Percentiles rank a stretch among this genome's conserved stretches.
These are phyloP conservation scores for Cichorium intybus DNA, from an alignment of 140 eudicot species.

Conservation along the genomic window DNA sequence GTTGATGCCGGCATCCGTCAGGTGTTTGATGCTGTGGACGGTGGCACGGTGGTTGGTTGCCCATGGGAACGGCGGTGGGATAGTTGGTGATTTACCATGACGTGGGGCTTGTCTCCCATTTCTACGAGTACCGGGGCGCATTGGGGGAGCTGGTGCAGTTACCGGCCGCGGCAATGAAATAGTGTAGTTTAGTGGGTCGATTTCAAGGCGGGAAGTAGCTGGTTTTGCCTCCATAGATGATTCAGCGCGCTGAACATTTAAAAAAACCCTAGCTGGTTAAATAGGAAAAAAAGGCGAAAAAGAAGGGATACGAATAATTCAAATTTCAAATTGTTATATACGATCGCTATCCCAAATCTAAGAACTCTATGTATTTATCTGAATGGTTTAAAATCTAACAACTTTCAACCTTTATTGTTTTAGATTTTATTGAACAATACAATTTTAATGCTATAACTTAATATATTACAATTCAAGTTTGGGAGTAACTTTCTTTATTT, in stretches of 20 bases:
- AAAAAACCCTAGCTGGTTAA: background rate
- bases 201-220: background rate
- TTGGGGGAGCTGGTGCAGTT: background rate
- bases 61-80: slow-evolving; percentile 54
- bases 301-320: background rate
- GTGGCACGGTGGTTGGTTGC: slow-evolving; percentile 51
- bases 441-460: background rate
- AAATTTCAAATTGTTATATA: background rate
- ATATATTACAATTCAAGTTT: background rate
- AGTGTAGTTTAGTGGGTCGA: background rate
- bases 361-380: background rate
- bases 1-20: slow-evolving; percentile 12
- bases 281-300: slow-evolving; percentile 3
- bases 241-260: too few relatives aligned
- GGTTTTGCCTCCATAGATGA: background rate
- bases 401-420: too few relatives aligned
- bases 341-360: too few relatives aligned
- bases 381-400: background rate
- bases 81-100: slow-evolving; percentile 24
- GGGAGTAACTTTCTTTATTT: background rate
- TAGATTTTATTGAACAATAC: too few relatives aligned
- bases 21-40: slow-evolving; percentile 29
- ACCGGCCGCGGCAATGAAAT: background rate
- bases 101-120: slow-evolving; percentile 26
- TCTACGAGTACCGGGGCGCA: slow-evolving; percentile 28